Evolutionary conservation across 1,139 yeast genomes (phyloP).

Genomic region (Zygoascus hellenicus): DNA sequence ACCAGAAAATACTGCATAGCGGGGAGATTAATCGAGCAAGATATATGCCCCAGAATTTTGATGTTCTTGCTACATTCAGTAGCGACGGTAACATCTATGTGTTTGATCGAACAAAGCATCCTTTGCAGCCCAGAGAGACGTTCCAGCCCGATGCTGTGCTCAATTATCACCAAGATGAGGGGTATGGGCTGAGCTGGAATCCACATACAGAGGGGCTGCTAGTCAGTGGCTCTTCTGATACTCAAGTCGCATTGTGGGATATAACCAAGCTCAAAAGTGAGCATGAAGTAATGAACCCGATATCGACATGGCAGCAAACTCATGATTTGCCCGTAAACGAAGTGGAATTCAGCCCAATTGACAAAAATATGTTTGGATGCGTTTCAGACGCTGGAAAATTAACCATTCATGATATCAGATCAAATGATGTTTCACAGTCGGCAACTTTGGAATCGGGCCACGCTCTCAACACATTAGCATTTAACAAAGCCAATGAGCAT

Average conservation of each 20-base stretch:
- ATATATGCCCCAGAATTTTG: slow-evolving; percentile 73
- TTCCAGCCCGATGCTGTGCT: slow-evolving; percentile 38
- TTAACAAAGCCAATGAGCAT: slow-evolving; percentile 52
- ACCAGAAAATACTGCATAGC: slow-evolving; percentile 45
- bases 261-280: slow-evolving; percentile 30
- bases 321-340: slow-evolving; percentile 35
- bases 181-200: slow-evolving; percentile 70
- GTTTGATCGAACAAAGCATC: slow-evolving; percentile 50
- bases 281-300: slow-evolving; percentile 16
- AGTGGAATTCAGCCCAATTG: slow-evolving; percentile 43
- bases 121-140: slow-evolving; percentile 33
- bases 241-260: slow-evolving; percentile 69
- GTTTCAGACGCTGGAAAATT: slow-evolving; percentile 68
- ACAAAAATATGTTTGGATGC: slow-evolving; percentile 54
- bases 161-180: slow-evolving; percentile 62
- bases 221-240: slow-evolving; percentile 64
- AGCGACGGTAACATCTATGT: slow-evolving; percentile 64
- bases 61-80: slow-evolving; percentile 69
- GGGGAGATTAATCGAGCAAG: slow-evolving; percentile 80
- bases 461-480: slow-evolving; percentile 56
- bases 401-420: slow-evolving; percentile 63
- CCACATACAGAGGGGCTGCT: slow-evolving; percentile 38
- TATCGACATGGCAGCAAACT: slow-evolving; percentile 10
- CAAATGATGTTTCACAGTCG: slow-evolving; percentile 3
- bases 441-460: slow-evolving; percentile 15